phyloP scores from a whole-genome alignment of 2,329 filamentous ascomycete species.

The Podosphaera aphanis region DNA sequence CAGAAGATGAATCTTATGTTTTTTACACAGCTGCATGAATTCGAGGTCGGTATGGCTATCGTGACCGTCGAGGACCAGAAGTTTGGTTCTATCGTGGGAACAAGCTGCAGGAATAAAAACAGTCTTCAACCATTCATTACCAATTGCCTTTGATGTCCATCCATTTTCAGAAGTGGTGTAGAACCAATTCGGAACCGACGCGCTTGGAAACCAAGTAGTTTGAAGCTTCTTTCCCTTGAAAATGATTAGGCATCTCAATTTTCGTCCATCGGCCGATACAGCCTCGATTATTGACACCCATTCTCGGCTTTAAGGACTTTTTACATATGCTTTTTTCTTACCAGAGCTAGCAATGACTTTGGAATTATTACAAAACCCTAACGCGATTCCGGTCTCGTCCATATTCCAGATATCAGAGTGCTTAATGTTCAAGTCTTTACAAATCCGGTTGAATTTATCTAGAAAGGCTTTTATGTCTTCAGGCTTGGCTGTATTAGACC shows the following conservation, averaged over 20 bases:
- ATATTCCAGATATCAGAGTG: too few relatives aligned
- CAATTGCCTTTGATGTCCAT: not conserved
- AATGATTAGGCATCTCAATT: not conserved
- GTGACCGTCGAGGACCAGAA: not conserved
- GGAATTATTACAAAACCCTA: too few relatives aligned
- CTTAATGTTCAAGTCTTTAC: too few relatives aligned
- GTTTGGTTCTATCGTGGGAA: not conserved
- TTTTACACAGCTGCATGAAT: not conserved
- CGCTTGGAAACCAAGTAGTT: not conserved
- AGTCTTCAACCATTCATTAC: not conserved
- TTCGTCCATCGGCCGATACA: not conserved
- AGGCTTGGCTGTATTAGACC: too few relatives aligned
- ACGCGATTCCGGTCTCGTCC: too few relatives aligned
- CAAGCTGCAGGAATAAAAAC: not conserved
- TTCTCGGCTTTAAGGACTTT: not conserved
- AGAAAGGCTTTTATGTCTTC: too few relatives aligned
- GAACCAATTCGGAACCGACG: not conserved
- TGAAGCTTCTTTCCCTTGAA: not conserved
- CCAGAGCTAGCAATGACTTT: too few relatives aligned
- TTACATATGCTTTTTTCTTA: too few relatives aligned
- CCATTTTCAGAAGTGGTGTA: conserved; percentile 1
- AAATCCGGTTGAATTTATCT: too few relatives aligned
- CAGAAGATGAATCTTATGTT: not conserved
- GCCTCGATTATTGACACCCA: not conserved
- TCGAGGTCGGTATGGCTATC: not conserved